A percentile compares a stretch with the other conserved stretches of the same genome.
These are phyloP conservation scores for Lactarius hatsudake DNA, from an alignment of 768 basidiomycete genomes.

Conservation along the genomic window DNA sequence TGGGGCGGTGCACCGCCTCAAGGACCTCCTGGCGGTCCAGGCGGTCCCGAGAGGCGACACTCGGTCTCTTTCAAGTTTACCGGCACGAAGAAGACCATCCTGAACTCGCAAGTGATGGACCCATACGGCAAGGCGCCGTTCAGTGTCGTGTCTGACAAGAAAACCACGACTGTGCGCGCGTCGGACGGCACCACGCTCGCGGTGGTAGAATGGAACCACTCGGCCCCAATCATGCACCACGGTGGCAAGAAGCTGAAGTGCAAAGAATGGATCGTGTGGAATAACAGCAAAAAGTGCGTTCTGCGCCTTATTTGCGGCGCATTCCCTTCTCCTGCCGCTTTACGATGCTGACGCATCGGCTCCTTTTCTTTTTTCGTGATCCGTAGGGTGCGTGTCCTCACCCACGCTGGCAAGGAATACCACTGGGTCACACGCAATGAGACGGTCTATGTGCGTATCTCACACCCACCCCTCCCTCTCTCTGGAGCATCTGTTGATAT, in stretches of 20 bases:
- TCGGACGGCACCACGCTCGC: conserved; percentile 8
- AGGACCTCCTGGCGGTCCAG: background rate
- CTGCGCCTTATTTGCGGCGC: background rate
- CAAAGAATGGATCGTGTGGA: conserved; percentile 21
- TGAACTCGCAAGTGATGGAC: conserved; percentile 17
- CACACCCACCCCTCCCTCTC: background rate
- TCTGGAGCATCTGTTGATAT: background rate
- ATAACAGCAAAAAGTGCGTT: background rate
- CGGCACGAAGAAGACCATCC: conserved; percentile 1
- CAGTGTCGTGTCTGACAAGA: conserved; percentile 17
- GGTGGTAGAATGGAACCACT: conserved; percentile 21
- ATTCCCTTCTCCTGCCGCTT: too few relatives aligned
- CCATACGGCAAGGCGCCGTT: conserved; percentile 17
- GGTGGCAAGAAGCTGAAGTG: conserved; percentile 11
- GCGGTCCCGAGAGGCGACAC: conserved; percentile 1
- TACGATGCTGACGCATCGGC: background rate
- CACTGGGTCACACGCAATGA: conserved; percentile 9
- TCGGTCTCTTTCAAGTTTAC: conserved; percentile 11
- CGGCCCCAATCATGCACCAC: conserved; percentile 14
- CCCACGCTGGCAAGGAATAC: conserved; percentile 11
- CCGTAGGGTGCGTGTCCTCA: conserved; percentile 5
- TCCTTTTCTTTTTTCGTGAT: background rate
- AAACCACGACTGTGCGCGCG: conserved; percentile 6
- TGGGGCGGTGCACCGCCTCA: conserved; percentile 5
- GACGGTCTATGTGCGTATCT: conserved; percentile 5